A percentile compares a stretch with the other conserved stretches of the same genome.
Evolutionary conservation across 2,329 filamentous ascomycete species (phyloP).

Genomic region (Fusarium secorum): DNA sequence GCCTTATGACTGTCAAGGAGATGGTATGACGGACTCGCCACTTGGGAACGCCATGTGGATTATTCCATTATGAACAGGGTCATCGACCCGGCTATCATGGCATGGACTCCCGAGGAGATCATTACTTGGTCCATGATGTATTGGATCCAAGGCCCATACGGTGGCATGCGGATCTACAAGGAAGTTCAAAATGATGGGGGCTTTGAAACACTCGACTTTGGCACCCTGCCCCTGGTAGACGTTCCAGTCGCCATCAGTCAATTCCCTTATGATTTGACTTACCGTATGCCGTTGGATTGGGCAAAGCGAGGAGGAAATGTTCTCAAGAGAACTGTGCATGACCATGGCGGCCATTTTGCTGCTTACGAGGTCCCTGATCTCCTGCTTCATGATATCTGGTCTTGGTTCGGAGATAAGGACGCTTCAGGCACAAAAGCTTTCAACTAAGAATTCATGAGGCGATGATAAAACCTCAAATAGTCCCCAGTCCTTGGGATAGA

Average conservation of each 20-base stretch:
- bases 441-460: not conserved
- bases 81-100: not conserved
- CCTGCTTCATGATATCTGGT: not conserved
- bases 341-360: not conserved
- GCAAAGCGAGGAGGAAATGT: not conserved
- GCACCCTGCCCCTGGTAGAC: not conserved
- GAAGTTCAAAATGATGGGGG: not conserved
- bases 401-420: not conserved
- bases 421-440: not conserved
- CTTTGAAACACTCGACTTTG: not conserved
- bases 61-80: not conserved
- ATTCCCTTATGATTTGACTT: not conserved
- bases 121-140: constrained; percentile 1
- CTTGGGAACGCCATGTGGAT: not conserved
- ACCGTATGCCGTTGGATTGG: not conserved
- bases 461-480: accelerated
- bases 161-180: not conserved
- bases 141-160: not conserved
- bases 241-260: not conserved
- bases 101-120: not conserved
- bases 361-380: not conserved
- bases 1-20: no score
- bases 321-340: not conserved
- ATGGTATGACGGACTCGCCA: not conserved
- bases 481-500: accelerated